phyloP scores from a whole-genome alignment of 2,329 filamentous ascomycete genomes.

The Colletotrichum caudatum region DNA sequence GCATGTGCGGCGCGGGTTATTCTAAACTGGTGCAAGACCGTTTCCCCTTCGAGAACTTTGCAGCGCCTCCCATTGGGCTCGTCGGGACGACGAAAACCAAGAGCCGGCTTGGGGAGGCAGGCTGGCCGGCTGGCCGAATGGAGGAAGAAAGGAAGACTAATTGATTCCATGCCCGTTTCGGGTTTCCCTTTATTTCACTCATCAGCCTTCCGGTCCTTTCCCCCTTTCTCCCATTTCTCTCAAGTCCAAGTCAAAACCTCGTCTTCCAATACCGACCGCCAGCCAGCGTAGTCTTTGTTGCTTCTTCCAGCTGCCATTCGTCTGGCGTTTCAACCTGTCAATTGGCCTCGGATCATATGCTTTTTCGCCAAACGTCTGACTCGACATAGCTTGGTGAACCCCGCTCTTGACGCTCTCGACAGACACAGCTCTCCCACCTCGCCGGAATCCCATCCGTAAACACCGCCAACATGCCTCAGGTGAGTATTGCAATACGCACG shows the following conservation, averaged over 20 bases:
- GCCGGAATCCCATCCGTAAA: constrained; percentile 10
- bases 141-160: background rate
- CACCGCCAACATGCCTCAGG: constrained; percentile 51
- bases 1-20: background rate
- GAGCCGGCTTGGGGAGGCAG: constrained; percentile 7
- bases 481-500: constrained; percentile 40
- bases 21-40: constrained; percentile 4
- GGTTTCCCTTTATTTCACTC: constrained; percentile 14
- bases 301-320: background rate
- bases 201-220: background rate
- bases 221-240: background rate
- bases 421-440: constrained; percentile 13
- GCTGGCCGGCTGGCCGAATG: background rate
- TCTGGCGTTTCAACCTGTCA: background rate
- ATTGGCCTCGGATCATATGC: constrained; percentile 31
- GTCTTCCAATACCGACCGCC: background rate
- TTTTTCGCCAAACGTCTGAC: background rate
- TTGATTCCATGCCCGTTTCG: background rate
- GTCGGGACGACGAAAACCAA: constrained; percentile 12
- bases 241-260: background rate
- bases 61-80: constrained; percentile 11
- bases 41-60: constrained; percentile 9
- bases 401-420: constrained; percentile 10
- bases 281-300: constrained; percentile 7
- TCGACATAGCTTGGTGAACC: constrained; percentile 7